Conservation (phyloP, 202 grass and related monocot species). For the Thinopyrum obtusiflorum region DNA sequence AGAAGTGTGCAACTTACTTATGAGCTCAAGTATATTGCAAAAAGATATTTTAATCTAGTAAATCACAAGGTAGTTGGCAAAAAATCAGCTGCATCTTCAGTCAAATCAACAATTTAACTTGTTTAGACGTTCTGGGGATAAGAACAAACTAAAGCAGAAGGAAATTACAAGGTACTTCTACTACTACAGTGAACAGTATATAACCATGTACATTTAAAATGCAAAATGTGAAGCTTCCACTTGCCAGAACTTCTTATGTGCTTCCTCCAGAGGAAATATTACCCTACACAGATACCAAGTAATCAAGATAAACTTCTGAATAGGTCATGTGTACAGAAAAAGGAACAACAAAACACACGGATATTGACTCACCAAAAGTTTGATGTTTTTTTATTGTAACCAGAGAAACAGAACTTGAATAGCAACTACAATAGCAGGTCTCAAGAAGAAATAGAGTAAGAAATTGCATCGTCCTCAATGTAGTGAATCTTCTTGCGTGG, state of each 20-base stretch:
- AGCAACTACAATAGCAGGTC: slow-evolving; percentile 26
- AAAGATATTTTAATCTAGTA: slow-evolving; percentile 18
- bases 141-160: slow-evolving; percentile 9
- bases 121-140: neutral
- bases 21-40: slow-evolving; percentile 4
- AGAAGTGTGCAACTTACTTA: slow-evolving; percentile 16
- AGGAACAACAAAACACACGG: neutral
- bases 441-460: slow-evolving; percentile 42
- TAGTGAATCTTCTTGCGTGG: slow-evolving; percentile 41
- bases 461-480: slow-evolving; percentile 49
- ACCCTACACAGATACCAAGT: slow-evolving; percentile 24
- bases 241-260: slow-evolving; percentile 22
- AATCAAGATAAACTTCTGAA: neutral
- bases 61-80: slow-evolving; percentile 5
- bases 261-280: slow-evolving; percentile 12
- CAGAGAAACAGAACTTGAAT: slow-evolving; percentile 17
- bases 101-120: slow-evolving; percentile 21
- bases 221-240: slow-evolving; percentile 6
- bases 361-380: slow-evolving; percentile 40
- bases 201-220: slow-evolving; percentile 8
- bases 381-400: neutral
- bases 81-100: slow-evolving; percentile 1
- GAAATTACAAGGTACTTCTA: slow-evolving; percentile 32
- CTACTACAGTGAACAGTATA: slow-evolving; percentile 23
- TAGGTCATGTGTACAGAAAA: slow-evolving; percentile 8